Conservation (phyloP, 164 flowering plant species). For the Stephania japonica region DNA sequence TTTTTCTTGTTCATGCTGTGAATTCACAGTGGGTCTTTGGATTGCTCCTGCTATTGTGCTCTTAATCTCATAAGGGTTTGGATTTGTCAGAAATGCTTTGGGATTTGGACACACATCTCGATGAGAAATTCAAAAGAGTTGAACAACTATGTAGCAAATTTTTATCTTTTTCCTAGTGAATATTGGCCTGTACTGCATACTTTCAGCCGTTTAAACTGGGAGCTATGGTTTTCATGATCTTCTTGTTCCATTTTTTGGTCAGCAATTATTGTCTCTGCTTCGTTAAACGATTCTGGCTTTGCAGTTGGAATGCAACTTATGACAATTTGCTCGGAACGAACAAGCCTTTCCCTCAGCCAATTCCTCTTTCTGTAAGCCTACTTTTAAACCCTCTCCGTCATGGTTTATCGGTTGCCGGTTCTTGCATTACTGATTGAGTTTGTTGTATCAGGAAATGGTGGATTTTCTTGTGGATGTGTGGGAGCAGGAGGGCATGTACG, state of each 20-base stretch:
- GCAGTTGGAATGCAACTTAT: slow-evolving; percentile 76
- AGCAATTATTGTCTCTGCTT: slow-evolving; percentile 7
- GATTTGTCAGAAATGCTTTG: not conserved
- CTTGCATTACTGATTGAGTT: not conserved
- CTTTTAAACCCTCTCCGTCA: no score
- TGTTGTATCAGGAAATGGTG: slow-evolving; percentile 55
- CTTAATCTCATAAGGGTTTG: not conserved
- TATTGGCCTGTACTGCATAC: not conserved
- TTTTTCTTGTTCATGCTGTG: not conserved
- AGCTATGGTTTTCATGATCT: not conserved
- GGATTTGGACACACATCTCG: no score
- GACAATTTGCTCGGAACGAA: slow-evolving; percentile 71
- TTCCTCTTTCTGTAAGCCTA: slow-evolving; percentile 68
- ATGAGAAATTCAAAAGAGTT: no score
- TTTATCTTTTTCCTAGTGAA: not conserved
- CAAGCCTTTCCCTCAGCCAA: slow-evolving; percentile 56
- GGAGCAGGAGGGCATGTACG: slow-evolving; percentile 89
- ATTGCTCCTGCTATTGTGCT: not conserved
- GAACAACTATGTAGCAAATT: no score
- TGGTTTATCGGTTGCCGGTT: not conserved
- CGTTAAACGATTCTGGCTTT: slow-evolving; percentile 11
- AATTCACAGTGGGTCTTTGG: not conserved
- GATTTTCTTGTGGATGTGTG: slow-evolving; percentile 78
- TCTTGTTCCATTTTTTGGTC: not conserved
- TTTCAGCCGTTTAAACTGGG: not conserved